These are phyloP conservation scores for Penicillium sclerotiorum DNA, from an alignment of 2,329 filamentous ascomycete species.

Conservation along the genomic window DNA sequence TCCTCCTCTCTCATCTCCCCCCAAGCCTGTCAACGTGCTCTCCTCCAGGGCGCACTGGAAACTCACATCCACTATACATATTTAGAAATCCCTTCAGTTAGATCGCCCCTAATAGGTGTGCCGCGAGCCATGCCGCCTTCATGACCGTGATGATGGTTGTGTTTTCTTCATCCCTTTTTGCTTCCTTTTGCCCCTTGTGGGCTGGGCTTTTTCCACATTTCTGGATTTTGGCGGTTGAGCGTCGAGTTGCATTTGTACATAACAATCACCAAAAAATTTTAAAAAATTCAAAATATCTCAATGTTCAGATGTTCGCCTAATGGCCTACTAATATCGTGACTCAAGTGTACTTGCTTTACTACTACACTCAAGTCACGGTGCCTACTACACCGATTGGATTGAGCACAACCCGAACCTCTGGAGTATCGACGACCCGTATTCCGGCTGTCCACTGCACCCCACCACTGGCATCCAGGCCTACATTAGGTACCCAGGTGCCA, in stretches of 20 bases:
- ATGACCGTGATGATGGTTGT: slow-evolving; percentile 29
- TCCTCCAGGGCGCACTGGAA: slow-evolving; percentile 9
- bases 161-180: slow-evolving; percentile 11
- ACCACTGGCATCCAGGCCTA: too few relatives aligned
- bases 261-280: slow-evolving; percentile 12
- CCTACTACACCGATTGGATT: too few relatives aligned
- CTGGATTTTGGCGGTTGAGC: slow-evolving; percentile 12
- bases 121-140: slow-evolving; percentile 15
- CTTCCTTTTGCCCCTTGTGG: slow-evolving; percentile 1
- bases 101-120: slow-evolving; percentile 23
- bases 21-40: slow-evolving; percentile 1
- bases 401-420: too few relatives aligned
- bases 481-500: too few relatives aligned
- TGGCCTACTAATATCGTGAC: too few relatives aligned
- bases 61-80: slow-evolving; percentile 24
- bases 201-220: neutral
- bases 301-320: neutral
- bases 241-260: slow-evolving; percentile 14
- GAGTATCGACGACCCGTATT: too few relatives aligned
- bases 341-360: too few relatives aligned
- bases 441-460: too few relatives aligned
- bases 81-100: slow-evolving; percentile 21
- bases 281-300: slow-evolving; percentile 11
- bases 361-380: too few relatives aligned
- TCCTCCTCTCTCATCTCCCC: slow-evolving; percentile 5